phyloP scores from a whole-genome alignment of 2,329 filamentous ascomycete species.

The Helotiales sp. region DNA sequence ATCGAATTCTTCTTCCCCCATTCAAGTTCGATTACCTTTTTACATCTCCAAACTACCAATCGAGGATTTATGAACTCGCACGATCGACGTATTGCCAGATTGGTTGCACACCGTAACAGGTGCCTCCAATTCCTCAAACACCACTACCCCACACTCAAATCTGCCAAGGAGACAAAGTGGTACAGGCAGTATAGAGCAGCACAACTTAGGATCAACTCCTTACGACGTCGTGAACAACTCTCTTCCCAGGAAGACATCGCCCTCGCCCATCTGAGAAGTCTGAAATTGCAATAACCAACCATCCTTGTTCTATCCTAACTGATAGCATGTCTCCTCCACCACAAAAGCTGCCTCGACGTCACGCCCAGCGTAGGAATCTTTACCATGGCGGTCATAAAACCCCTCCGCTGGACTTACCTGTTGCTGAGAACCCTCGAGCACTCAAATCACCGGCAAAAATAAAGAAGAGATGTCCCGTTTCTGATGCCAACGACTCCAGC shows the following conservation, averaged over 20 bases:
- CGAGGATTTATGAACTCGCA: not conserved
- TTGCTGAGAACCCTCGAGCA: not conserved
- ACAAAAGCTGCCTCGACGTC: constrained; percentile 1
- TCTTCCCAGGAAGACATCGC: not conserved
- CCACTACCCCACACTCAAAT: not conserved
- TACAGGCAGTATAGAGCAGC: not conserved
- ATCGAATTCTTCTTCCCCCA: constrained; percentile 1
- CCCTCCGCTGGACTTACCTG: not conserved
- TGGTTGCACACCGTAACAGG: not conserved
- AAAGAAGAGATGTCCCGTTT: not conserved
- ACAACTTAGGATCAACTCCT: not conserved
- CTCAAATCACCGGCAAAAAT: not conserved
- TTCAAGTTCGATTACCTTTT: constrained; percentile 1
- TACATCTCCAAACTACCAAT: not conserved
- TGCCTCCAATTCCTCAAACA: not conserved
- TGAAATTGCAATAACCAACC: not conserved
- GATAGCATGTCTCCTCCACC: not conserved
- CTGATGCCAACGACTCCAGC: constrained; percentile 4
- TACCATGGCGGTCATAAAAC: not conserved
- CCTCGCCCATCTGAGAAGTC: not conserved
- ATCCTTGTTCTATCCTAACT: not conserved
- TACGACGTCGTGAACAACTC: not conserved
- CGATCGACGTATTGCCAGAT: not conserved
- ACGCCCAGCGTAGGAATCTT: constrained; percentile 2
- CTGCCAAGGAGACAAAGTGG: not conserved